Percentiles rank a stretch among this genome's conserved stretches.
These are phyloP conservation scores for Penicillium ochrochloron DNA, from an alignment of 495 filamentous ascomycete species.

Conservation along the genomic window DNA sequence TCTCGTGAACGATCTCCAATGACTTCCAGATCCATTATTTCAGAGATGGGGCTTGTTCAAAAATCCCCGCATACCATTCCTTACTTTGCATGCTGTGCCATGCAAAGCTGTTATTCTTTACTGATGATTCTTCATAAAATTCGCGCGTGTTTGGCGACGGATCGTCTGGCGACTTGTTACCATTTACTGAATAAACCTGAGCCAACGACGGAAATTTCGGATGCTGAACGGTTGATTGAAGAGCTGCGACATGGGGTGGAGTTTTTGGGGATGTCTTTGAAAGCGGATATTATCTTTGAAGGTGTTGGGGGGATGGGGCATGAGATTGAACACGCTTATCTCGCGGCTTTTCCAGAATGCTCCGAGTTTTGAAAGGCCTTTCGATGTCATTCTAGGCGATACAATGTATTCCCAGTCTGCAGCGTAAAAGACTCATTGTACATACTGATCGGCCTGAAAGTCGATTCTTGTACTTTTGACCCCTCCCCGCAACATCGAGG, in stretches of 20 bases:
- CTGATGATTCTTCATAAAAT: conserved; percentile 49
- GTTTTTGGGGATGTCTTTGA: conserved; percentile 44
- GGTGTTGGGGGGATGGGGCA: conserved; percentile 29
- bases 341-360: conserved; percentile 25
- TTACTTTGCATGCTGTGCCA: conserved; percentile 56
- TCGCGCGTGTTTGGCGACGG: conserved; percentile 30
- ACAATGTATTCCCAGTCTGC: no score
- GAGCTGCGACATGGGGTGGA: conserved; percentile 50
- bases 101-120: conserved; percentile 57
- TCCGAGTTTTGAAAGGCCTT: conserved; percentile 9
- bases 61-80: conserved; percentile 51
- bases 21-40: neutral
- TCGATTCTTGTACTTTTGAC: no score
- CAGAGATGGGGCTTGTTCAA: conserved; percentile 2
- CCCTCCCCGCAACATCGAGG: no score
- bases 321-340: conserved; percentile 29
- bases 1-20: neutral
- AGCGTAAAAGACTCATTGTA: no score
- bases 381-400: neutral
- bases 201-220: conserved; percentile 38
- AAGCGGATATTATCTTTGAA: conserved; percentile 28
- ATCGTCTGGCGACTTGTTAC: conserved; percentile 25
- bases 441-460: no score
- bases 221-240: conserved; percentile 42
- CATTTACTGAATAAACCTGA: conserved; percentile 27